phyloP scores from a whole-genome alignment of 1,284 basidiomycete genomes.

The Sanguinoderma infundibulare region DNA sequence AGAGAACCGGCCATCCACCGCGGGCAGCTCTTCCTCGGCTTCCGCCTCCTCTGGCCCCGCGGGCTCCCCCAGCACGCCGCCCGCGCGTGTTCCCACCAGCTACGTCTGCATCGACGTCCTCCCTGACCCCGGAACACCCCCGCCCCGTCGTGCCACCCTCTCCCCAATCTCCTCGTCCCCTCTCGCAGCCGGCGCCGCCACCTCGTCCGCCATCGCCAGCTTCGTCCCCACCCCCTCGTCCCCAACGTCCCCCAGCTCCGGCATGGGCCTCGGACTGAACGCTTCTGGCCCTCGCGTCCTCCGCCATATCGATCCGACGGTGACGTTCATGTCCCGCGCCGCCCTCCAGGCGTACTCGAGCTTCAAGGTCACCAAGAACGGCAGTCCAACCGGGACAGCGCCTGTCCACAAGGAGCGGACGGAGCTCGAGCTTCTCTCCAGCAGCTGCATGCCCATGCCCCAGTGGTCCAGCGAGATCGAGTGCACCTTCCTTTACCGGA shows the following conservation, averaged over 20 bases:
- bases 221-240: conserved; percentile 18
- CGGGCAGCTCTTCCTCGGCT: conserved; percentile 18
- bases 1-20: conserved; percentile 18
- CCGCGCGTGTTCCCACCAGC: conserved; percentile 26
- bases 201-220: conserved; percentile 21
- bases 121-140: conserved; percentile 28
- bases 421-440: conserved; percentile 40
- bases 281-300: conserved; percentile 51
- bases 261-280: conserved; percentile 23
- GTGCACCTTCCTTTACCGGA: conserved; percentile 56
- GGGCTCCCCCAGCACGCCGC: conserved; percentile 22
- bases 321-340: conserved; percentile 60
- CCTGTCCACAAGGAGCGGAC: conserved; percentile 57
- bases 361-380: conserved; percentile 53
- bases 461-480: conserved; percentile 40
- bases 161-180: conserved; percentile 18
- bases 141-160: conserved; percentile 21
- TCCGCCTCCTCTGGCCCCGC: conserved; percentile 29
- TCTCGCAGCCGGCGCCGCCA: conserved; percentile 11
- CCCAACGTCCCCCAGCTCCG: conserved; percentile 23
- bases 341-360: conserved; percentile 53
- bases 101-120: conserved; percentile 33
- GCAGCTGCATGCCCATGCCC: conserved; percentile 30
- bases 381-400: conserved; percentile 37
- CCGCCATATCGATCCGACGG: conserved; percentile 62